Base-by-base conservation (phyloP, 1,284 basidiomycete genomes). In the Heterobasidion occidentale region DNA sequence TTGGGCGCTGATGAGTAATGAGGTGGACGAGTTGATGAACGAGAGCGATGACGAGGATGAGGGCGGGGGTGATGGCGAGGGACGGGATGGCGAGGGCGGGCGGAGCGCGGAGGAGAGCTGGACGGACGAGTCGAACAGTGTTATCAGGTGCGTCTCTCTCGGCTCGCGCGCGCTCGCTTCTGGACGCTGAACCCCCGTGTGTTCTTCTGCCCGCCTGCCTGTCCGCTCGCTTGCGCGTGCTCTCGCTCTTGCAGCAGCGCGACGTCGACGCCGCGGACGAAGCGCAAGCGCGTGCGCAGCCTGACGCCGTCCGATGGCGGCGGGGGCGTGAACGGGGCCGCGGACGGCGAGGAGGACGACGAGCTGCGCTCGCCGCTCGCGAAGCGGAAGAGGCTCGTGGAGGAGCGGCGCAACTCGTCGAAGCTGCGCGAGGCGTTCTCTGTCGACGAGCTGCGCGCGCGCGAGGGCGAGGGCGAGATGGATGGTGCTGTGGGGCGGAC, bases 1-100 rank as follows among this genome's bases (percentile, higher is more conserved):
- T 66, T 93, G 91, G 90, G 80, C 82, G 57, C 85, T 86, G 61
- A 85, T 90, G 58, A 88, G 91, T 61, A 81, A 89, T 60, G 56
- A 60, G 0, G 56, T 60, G 1, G 54, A 58, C 6, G 58, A 56
- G 50, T 27, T 7, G 55, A 53, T 36, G 58, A 54, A 6, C 50
- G 51, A 14, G 55, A 87, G 83, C 61, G 86, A 88, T 60, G 88
- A 88, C 48, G 78, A 71, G 8, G 70, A 69, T 46, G 55, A 34
- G 36, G 17, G 34, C 11, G 44, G 35, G n/a, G 5, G 36, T 17
- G 42, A 52, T 20, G 36, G 19, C 45, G 27, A 27, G 27, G 27
- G 27, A n/a, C n/a, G n/a, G n/a, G 42, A 52, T 20, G 36, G 19
- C 45, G 27, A 27, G 27, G 27, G 27, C 19, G 19, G 19, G 19